Evolutionary conservation across 345 rosid species (phyloP).

Genomic region (Acer campestre): DNA sequence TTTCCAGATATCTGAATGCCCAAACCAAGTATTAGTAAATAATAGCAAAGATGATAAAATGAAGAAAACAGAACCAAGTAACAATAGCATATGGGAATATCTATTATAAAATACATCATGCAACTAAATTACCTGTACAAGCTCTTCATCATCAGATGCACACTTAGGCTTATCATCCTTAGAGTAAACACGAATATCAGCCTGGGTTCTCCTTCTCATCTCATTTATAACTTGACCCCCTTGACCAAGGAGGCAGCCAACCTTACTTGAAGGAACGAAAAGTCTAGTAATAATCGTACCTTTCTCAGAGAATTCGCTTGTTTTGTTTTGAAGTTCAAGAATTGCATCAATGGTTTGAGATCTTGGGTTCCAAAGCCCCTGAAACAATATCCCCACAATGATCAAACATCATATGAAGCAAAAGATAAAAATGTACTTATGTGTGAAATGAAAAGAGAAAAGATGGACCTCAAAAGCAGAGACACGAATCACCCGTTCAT

Average conservation of each 20-base stretch:
- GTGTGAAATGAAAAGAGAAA: constrained; percentile 6
- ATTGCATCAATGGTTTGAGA: constrained; percentile 59
- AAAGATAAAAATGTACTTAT: not conserved
- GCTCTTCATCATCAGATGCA: constrained; percentile 62
- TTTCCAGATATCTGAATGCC: constrained; percentile 55
- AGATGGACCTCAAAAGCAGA: constrained; percentile 54
- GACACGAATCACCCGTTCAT: constrained; percentile 53
- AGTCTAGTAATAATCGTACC: constrained; percentile 48
- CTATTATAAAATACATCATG: not conserved
- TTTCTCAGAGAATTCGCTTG: constrained; percentile 50
- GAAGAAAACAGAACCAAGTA: not conserved
- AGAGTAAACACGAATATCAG: constrained; percentile 56
- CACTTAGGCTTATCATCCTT: constrained; percentile 59
- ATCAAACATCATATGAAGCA: constrained; percentile 22
- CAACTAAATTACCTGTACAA: constrained; percentile 49
- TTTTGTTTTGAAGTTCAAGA: constrained; percentile 57
- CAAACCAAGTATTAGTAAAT: constrained; percentile 20
- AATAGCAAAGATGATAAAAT: constrained; percentile 4
- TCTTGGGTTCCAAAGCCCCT: constrained; percentile 45
- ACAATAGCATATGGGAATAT: not conserved
- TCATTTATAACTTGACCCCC: constrained; percentile 66
- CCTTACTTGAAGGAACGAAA: constrained; percentile 61
- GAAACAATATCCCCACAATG: constrained; percentile 34
- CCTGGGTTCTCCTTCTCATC: constrained; percentile 64
- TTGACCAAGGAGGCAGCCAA: constrained; percentile 66